Evolutionary conservation across 108 stramenopile species (phyloP), one percentile per base, ranked within the genome.

Genomic region (Nitzschia sp.): DNA sequence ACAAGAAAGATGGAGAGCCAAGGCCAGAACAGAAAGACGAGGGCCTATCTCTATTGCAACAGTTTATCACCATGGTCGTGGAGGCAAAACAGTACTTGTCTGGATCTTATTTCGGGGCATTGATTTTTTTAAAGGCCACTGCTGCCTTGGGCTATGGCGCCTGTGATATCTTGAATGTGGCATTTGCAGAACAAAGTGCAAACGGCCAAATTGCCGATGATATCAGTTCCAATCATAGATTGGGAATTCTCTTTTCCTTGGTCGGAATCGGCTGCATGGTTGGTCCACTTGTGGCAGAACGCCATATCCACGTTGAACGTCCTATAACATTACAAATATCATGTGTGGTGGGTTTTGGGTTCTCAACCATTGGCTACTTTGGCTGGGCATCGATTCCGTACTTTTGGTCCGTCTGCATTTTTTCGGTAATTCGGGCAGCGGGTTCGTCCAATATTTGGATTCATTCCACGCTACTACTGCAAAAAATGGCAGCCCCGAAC

Each of bases 191-290:
- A 59, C 59, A 63, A 57, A 67, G 66, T 49, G n/a, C n/a, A n/a
- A 32, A 24, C 25, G 72, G 76, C 2, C 46, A 57, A 17, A 19
- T 38, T 18, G 35, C 9, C 32, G 45, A 42, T 32, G 54, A 48
- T 9, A 27, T 26, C 3, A 60, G 58, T 23, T 67, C 63, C 29
- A 66, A 80, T 25, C 38, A 58, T 29, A 74, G 81, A 2, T 51
- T 91, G 46, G 90, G 90, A 23, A 46, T 81, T 0, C 46, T 91
- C 19, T 91, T 88, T 77, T 82, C 70, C 19, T 66, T 59, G 24
- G 82, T 83, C 53, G 90, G 90, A 19, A 25, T 85, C 8, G 90
- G 90, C 15, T 88, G 90, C 53, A 56, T 91, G 21, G 0, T 88
- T 11, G 87, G 87, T 19, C 87, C 90, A 2, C 18, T 88, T 6